These are phyloP conservation scores for Dothidotthia symphoricarpi DNA, from an alignment of 2,329 filamentous ascomycete species.

Conservation along the genomic window DNA sequence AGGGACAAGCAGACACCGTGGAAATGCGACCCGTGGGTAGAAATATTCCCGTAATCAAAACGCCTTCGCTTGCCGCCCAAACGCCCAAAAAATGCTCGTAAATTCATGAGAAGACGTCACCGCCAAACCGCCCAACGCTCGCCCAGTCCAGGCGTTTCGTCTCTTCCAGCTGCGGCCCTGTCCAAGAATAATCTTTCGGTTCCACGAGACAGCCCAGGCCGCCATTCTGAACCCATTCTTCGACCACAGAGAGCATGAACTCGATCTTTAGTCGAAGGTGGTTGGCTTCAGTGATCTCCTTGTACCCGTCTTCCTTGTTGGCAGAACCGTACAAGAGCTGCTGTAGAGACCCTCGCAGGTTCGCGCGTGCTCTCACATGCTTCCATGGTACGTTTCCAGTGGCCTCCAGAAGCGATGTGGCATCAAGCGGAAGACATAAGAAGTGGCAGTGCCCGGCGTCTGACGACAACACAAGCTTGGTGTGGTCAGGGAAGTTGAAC, in stretches of 20 bases:
- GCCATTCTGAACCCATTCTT: conserved; percentile 68
- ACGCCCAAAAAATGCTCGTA: conserved; percentile 9
- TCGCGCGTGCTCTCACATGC: conserved; percentile 67
- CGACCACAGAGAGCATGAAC: conserved; percentile 67
- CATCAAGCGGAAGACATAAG: conserved; percentile 71
- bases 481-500: conserved; percentile 88
- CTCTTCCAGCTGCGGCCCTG: conserved; percentile 46
- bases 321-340: conserved; percentile 64
- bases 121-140: conserved; percentile 50
- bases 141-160: conserved; percentile 49
- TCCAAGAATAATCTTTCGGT: conserved; percentile 44
- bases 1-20: conserved; percentile 27
- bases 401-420: conserved; percentile 62
- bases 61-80: conserved; percentile 30
- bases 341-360: conserved; percentile 69
- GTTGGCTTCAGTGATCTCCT: conserved; percentile 65
- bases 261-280: conserved; percentile 71
- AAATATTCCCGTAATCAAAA: conserved; percentile 28
- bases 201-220: conserved; percentile 59
- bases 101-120: conserved; percentile 42
- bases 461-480: conserved; percentile 75
- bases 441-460: conserved; percentile 76
- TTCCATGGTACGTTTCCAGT: conserved; percentile 63
- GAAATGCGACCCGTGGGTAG: conserved; percentile 32
- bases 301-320: conserved; percentile 50